Evolutionary conservation across 805 yeast genomes (phyloP), one percentile per base, ranked within the genome.

Genomic region (Suhomyces sp.): DNA sequence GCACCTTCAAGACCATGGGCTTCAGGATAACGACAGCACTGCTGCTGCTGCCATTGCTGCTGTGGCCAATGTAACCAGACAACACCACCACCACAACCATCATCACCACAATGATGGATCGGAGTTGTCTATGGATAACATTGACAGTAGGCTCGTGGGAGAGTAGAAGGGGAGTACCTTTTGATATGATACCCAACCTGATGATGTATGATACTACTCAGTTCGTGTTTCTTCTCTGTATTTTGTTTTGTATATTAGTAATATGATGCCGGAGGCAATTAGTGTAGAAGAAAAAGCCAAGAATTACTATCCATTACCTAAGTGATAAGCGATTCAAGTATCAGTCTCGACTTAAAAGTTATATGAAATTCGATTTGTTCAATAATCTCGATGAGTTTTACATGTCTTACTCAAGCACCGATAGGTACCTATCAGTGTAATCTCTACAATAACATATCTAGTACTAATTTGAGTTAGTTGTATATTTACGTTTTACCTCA

Each of bases 121-220:
- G 33, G 75, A 70, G 43, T 64, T 75, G 51, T 66, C 75, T 15
- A 75, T 75, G 68, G 78, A 73, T 48, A 74, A 74, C 58, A 74
- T 75, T 51, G 79, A 75, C 56, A 69, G 75, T 55, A 63, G 79
- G 40, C 64, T 75, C 55, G 79, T 74, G 15, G 78, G 78, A 15
- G 78, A 73, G 50, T 74, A 62, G 54, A 29, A 15, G 46, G 44
- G 15, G 20, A 1, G 45, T n/a, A 43, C 29, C 17, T 5, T 21
- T n/a, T 19, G 8, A 41, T 21, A 22, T 41, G 24, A 22, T 22
- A 22, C 44, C 44, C 44, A n/a, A 21, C 46, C 21, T 37, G 41
- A 37, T 17, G 41, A 37, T 17, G 41, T 19, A 37, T 19, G 41
- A 37, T 37, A 13, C 21, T 17, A 19, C 20, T 35, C 40, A 6